Evolutionary conservation across 2,329 filamentous ascomycete species (phyloP), one percentile per base, ranked within the genome.

Genomic region (Fusarium caatingaense): DNA sequence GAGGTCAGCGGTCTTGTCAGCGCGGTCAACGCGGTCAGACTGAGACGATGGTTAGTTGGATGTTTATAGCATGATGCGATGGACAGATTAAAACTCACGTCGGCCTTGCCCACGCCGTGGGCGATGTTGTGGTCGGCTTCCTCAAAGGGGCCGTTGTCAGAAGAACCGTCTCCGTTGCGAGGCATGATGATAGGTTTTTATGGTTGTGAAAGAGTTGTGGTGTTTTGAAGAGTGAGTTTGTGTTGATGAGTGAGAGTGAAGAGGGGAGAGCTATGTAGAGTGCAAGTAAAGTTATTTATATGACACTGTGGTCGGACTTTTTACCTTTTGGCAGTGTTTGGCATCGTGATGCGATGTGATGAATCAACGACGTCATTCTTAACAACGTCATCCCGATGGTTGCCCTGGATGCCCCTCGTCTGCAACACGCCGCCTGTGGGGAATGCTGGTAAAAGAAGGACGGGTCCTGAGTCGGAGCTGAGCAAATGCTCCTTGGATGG

Each of bases 1-100:
- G 48, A 85, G 70, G 3, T 80, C 79, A 2, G 85, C 85, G 3
- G 83, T 82, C 80, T 86, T 87, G 76, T 85, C 80, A 16, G 84
- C 83, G 58, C 84, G 82, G 54, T 75, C 71, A 32, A 86, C 83
- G 28, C 81, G 80, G 56, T 72, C 63, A 18, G 71, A 74, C 77
- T 80, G 44, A 41, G 47, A 46, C 20, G 20, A 23, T 18, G 23
- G 42, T 59, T 27, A 56, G 50, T 12, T 27, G 23, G 15, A 27
- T 16, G 11, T 32, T 11, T 40, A n/a, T 41, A 7, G n/a, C 32
- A 23, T 7, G 16, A 37, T 42, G 9, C 4, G 20, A 20, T 25
- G 10, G 9, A 16, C 11, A 10, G 13, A n/a, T 16, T 16, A 10
- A 21, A 32, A 68, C 79, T 65, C 72, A 85, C 84, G 46, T 79